phyloP scores from a whole-genome alignment of 2,329 filamentous ascomycete species.

The Bipolaris zeicola region DNA sequence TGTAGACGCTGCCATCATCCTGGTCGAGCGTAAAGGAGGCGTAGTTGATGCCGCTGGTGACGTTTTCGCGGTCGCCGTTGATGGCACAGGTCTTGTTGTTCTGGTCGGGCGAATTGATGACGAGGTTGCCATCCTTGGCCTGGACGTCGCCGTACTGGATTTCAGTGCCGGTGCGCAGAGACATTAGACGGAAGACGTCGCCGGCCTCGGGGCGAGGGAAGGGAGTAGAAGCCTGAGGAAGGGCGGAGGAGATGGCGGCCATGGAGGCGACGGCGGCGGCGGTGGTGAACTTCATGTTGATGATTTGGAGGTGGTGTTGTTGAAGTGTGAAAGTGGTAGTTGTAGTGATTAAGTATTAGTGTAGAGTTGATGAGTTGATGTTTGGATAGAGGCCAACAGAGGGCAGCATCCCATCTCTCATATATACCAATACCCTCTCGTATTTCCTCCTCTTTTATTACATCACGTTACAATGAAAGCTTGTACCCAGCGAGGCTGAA shows the following conservation, averaged over 20 bases:
- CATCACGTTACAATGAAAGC: conserved; percentile 6
- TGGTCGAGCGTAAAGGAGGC: conserved; percentile 59
- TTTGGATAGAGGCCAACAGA: conserved; percentile 2
- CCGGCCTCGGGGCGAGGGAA: conserved; percentile 30
- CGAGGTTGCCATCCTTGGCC: conserved; percentile 54
- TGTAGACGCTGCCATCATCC: conserved; percentile 49
- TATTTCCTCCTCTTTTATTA: conserved; percentile 7
- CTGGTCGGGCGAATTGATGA: conserved; percentile 52
- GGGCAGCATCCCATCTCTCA: conserved; percentile 7
- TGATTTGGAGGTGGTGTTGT: conserved; percentile 12
- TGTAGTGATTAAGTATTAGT: conserved; percentile 13
- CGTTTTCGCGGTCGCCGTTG: conserved; percentile 16
- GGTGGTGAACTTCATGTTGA: conserved; percentile 43
- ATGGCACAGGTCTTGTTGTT: conserved; percentile 55
- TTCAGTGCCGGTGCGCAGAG: conserved; percentile 56
- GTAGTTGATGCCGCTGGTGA: conserved; percentile 30
- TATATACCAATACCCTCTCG: conserved; percentile 7
- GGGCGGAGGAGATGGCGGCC: conserved; percentile 33
- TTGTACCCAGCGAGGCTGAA: conserved; percentile 6
- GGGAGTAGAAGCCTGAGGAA: conserved; percentile 27
- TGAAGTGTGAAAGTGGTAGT: conserved; percentile 6
- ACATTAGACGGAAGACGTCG: conserved; percentile 57
- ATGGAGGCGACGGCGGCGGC: conserved; percentile 28
- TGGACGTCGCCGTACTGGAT: conserved; percentile 57
- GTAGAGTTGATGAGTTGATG: conserved; percentile 10